These are phyloP conservation scores for Cercis canadensis DNA, from an alignment of 306 rosid species.

Conservation along the genomic window DNA sequence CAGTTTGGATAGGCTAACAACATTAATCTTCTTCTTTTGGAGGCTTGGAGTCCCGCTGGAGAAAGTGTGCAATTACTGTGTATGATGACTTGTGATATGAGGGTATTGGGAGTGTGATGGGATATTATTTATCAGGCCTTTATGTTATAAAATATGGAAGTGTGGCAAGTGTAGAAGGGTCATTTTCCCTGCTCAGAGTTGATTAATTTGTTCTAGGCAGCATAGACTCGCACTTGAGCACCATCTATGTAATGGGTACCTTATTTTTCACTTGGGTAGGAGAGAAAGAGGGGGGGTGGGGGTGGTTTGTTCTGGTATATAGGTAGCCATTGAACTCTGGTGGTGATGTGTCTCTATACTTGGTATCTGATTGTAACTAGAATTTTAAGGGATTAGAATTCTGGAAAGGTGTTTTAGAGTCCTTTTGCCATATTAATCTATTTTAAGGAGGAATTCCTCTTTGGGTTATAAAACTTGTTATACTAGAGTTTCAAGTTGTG, in stretches of 20 bases:
- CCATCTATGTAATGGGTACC: too few relatives aligned
- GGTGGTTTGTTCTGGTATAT: too few relatives aligned
- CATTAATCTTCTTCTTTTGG: neutral
- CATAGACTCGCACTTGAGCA: neutral
- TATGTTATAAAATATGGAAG: constrained; percentile 12
- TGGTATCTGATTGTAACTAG: neutral
- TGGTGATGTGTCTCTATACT: too few relatives aligned
- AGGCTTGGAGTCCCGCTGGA: neutral
- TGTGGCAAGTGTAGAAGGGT: constrained; percentile 5
- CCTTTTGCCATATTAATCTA: neutral
- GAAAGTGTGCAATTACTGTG: neutral
- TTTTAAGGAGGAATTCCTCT: constrained; percentile 2
- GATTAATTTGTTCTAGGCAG: neutral
- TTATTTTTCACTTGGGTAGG: too few relatives aligned
- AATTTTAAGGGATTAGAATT: constrained; percentile 7
- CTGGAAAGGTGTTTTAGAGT: constrained; percentile 23
- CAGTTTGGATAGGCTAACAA: constrained; percentile 10
- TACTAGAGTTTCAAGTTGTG: neutral
- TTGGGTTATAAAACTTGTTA: constrained; percentile 5
- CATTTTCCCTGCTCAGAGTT: neutral
- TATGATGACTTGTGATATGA: neutral
- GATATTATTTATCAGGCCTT: neutral
- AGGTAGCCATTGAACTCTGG: too few relatives aligned
- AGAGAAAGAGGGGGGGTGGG: too few relatives aligned
- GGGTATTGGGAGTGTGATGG: constrained; percentile 23